Base-by-base conservation (phyloP, 371 early-diverging fungal species). In the Actinomortierella ambigua region DNA sequence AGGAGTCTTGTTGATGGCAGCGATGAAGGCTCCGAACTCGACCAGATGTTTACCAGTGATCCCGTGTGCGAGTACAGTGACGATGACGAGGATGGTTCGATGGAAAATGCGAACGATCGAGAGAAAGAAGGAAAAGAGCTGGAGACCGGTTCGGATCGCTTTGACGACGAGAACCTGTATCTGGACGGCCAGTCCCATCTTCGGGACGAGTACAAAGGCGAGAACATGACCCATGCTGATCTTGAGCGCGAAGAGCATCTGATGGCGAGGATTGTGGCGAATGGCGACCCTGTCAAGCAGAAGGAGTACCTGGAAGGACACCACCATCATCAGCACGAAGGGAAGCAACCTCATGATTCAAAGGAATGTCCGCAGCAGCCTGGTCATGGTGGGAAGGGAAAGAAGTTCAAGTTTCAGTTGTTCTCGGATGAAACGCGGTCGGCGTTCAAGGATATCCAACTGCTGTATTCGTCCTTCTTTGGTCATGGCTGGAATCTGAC, bases 391-490 rank as follows among this genome's bases (percentile, higher is more conserved):
- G 20, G 24, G 9, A 15, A 48, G 48, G 8, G 48, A 17, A 66
- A 60, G 28, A 66, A 66, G 51, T 34, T 53, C 4, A 67, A 67
- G 43, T 60, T 73, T 50, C 66, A 26, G 34, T 34, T 73, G 15
- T 59, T 73, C 57, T 63, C 75, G 7, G 75, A 73, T 18, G 63
- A 63, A 40, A 73, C 75, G 11, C 56, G 61, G 11, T 65, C 75
- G 1, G 75, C 75, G 11, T 73, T 73, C 54, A 66, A 73, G 55
- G 75, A 73, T 22, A 67, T 73, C 29, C 59, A 73, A 43, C 46
- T 63, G 55, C 57, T 73, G 48, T 73, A 73, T n/a, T 63, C 63
- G 17, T 73, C 75, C 2, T 73, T 67, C 63, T 73, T 73, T 63
- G 75, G 75, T 3, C 75, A 73, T 39, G 75, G 75, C 1, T 73